Evolutionary conservation across 2,329 filamentous ascomycete species (phyloP).

Genomic region (Paramyrothecium sp.): DNA sequence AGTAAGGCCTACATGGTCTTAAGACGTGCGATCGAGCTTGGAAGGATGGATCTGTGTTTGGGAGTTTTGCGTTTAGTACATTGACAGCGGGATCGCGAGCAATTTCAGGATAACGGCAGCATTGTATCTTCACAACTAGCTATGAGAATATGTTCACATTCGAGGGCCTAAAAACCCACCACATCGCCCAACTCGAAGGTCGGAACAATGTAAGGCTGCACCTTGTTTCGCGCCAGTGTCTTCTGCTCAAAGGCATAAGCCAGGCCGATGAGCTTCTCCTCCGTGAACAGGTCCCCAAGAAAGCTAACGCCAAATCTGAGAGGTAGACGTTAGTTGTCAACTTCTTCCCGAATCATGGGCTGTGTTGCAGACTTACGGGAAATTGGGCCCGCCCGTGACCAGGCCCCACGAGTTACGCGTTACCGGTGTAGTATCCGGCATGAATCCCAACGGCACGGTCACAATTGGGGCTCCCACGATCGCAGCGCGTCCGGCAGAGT

Average conservation of each 20-base stretch:
- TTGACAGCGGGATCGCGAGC: too few relatives aligned
- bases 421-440: conserved; percentile 47
- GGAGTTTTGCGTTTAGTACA: too few relatives aligned
- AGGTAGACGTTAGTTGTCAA: not conserved
- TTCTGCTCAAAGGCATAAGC: conserved; percentile 69
- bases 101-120: too few relatives aligned
- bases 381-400: conserved; percentile 51
- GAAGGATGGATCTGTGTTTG: too few relatives aligned
- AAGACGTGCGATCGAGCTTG: too few relatives aligned
- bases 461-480: conserved; percentile 59
- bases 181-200: conserved; percentile 27
- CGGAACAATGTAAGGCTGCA: conserved; percentile 26
- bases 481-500: conserved; percentile 42
- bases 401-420: conserved; percentile 42
- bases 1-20: too few relatives aligned
- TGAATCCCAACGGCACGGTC: conserved; percentile 61
- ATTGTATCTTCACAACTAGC: too few relatives aligned
- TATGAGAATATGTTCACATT: too few relatives aligned
- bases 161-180: conserved; percentile 3
- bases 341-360: not conserved
- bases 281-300: conserved; percentile 56
- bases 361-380: conserved; percentile 32
- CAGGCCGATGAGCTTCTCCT: conserved; percentile 59
- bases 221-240: conserved; percentile 29
- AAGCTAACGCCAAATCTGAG: conserved; percentile 58